Base-by-base conservation (phyloP, 208 protist species). In the Leishmania braziliensis region DNA sequence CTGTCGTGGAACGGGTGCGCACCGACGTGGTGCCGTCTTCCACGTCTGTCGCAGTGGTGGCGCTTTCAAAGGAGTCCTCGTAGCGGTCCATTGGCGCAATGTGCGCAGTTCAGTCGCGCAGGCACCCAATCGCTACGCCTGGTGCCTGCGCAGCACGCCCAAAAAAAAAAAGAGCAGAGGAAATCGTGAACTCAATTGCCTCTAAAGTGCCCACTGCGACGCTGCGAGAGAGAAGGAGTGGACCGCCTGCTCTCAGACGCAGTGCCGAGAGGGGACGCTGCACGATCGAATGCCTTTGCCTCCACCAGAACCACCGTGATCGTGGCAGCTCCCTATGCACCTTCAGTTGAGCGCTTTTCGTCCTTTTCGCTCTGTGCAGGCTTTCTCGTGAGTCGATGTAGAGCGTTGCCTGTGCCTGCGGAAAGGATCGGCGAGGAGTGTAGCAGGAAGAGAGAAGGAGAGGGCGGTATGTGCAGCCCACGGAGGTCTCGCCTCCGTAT, bases 61-160 rank as follows among this genome's bases (percentile, higher is more conserved):
- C 84, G n/a, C 78, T 68, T 51, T 94, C 90, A 83, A 96, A 96
- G 0, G 88, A 91, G 56, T 95, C 91, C 26, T 90, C 86, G 83
- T 95, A 96, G n/a, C 80, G 75, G 75, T 80, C 88, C 93, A 96
- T 96, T 33, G 69, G 12, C 16, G 46, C 12, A 12, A 54, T 20
- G 26, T 73, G 10, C 10, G 69, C 6, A 36, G 46, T 33, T 39
- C 23, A 73, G 33, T 33, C 10, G 20, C 39, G 0, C 66, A 46
- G 20, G 9, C 18, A 71, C 33, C 20, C 48, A 46, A 4, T 5
- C n/a, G 18, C 23, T 68, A 14, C 4, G 62, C 29, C 62, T 36
- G 69, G 9, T 20, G 20, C 48, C 43, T 36, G 39, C 20, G 69
- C 12, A 73, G 26, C 69, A 36, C 20, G 46, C 26, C 6, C 43